Conservation (phyloP, 768 basidiomycete genomes). For the Termitomyces sp. region DNA sequence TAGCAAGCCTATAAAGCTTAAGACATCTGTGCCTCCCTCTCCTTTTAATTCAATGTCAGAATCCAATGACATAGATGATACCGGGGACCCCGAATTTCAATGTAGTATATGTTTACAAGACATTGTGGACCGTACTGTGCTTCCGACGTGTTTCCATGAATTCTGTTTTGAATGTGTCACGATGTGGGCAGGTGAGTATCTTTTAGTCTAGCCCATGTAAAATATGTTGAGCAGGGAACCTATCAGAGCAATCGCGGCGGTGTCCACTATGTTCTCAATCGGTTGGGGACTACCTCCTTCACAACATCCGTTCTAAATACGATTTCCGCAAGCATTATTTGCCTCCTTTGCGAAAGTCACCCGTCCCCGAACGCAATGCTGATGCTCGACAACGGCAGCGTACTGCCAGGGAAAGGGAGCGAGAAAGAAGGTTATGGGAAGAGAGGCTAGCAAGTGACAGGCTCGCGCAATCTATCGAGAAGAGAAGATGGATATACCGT, state of each 20-base stretch:
- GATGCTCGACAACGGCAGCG: slow-evolving; percentile 28
- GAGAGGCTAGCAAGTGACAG: slow-evolving; percentile 58
- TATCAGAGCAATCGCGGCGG: slow-evolving; percentile 65
- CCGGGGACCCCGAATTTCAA: slow-evolving; percentile 43
- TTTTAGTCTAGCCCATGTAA: background rate
- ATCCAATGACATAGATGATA: background rate
- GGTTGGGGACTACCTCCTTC: slow-evolving; percentile 72
- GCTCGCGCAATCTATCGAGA: slow-evolving; percentile 67
- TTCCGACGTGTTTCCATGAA: slow-evolving; percentile 85
- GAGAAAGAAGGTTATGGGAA: slow-evolving; percentile 48
- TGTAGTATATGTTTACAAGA: slow-evolving; percentile 86
- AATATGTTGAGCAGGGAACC: background rate
- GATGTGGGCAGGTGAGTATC: slow-evolving; percentile 72
- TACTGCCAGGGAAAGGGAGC: slow-evolving; percentile 37
- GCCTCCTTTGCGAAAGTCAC: slow-evolving; percentile 51
- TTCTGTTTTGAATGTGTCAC: slow-evolving; percentile 91
- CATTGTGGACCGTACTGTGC: slow-evolving; percentile 70
- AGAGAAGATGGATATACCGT: slow-evolving; percentile 75
- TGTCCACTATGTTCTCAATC: slow-evolving; percentile 71
- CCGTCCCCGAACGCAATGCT: slow-evolving; percentile 1
- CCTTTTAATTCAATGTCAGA: background rate
- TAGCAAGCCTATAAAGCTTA: slow-evolving; percentile 33
- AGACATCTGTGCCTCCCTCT: slow-evolving; percentile 17
- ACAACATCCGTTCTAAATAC: slow-evolving; percentile 68
- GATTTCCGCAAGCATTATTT: slow-evolving; percentile 83